Base-by-base conservation (phyloP, 2,329 filamentous ascomycete species). In the Reticulascus tulasneorum region DNA sequence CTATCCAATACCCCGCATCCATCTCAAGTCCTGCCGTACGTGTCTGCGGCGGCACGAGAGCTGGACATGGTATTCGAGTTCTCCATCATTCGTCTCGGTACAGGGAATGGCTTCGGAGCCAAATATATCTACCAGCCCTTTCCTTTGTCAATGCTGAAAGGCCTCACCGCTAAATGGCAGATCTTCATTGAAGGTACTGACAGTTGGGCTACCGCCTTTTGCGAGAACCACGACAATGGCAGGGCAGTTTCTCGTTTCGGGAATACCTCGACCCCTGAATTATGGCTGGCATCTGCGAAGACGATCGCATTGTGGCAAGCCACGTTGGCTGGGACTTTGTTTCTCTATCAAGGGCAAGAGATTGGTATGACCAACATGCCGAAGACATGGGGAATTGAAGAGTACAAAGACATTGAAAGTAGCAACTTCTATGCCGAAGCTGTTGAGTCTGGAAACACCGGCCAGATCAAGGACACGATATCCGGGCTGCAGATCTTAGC, bases 141-240 rank as follows among this genome's bases (percentile, higher is more conserved):
- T 39, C 55, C 59, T 1, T 47, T 76, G 1, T 57, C 63, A 0
- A 61, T 63, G 6, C 50, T 77, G 26, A 71, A 73, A 46, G 43
- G 44, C 4, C 51, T 69, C 9, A 59, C 71, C 0, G 45, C 55
- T 8, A 69, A 60, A 27, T 75, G 71, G 62, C 73, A 77, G 51
- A 62, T 56, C 2, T 66, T 75, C 26, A 64, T 71, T 23, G 56
- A 66, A 32, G 66, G 64, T 9, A 71, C 61, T 3, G 70, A 74
- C 30, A 68, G 66, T 0, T 80, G 76, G 76, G 71, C 73, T 0
- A 79, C 77, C 0, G 71, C 71, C 0, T 84, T 81, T 46, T 66
- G 71, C 33, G 79, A 83, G 47, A 82, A 82, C 44, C 79, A 83
- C 50, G 79, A 83, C 47, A 75, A 79, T 23, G 73, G 72, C 0